Evolutionary conservation across 257 asterid species (phyloP).

Genomic region (Salvia miltiorrhiza): DNA sequence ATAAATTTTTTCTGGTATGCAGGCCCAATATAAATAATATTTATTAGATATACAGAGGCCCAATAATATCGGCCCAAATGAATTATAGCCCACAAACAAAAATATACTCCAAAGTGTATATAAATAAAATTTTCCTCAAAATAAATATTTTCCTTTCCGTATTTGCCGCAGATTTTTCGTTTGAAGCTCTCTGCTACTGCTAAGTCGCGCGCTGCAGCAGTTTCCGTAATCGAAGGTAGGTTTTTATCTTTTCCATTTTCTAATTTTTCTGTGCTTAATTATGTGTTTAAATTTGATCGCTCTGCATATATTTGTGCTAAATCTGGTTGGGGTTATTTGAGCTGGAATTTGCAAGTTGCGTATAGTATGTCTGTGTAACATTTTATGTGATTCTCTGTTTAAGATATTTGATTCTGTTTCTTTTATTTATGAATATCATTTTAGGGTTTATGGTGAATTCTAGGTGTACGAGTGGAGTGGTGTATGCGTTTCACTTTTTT

Average conservation of each 20-base stretch:
- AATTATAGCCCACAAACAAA: background rate
- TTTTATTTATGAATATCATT: background rate
- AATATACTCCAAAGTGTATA: too few species aligned
- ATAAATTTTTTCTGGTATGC: too few species aligned
- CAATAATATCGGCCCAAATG: background rate
- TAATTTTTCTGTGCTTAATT: background rate
- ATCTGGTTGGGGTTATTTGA: conserved; percentile 12
- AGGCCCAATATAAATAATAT: too few species aligned
- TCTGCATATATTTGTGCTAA: background rate
- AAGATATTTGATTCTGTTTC: background rate
- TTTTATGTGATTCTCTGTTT: background rate
- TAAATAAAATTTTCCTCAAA: too few species aligned
- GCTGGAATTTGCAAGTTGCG: background rate
- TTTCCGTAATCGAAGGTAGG: conserved; percentile 20
- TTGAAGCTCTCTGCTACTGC: background rate
- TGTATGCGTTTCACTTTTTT: background rate
- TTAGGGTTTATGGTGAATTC: background rate
- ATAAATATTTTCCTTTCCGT: background rate
- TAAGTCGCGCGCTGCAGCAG: background rate
- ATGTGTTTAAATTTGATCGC: background rate
- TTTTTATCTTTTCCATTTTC: background rate
- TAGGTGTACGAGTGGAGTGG: background rate
- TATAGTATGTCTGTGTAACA: background rate
- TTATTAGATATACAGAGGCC: too few species aligned
- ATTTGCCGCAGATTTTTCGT: background rate